These are phyloP conservation scores for Juglanconis sp. DNA, from an alignment of 2,329 filamentous ascomycete species.

Conservation along the genomic window DNA sequence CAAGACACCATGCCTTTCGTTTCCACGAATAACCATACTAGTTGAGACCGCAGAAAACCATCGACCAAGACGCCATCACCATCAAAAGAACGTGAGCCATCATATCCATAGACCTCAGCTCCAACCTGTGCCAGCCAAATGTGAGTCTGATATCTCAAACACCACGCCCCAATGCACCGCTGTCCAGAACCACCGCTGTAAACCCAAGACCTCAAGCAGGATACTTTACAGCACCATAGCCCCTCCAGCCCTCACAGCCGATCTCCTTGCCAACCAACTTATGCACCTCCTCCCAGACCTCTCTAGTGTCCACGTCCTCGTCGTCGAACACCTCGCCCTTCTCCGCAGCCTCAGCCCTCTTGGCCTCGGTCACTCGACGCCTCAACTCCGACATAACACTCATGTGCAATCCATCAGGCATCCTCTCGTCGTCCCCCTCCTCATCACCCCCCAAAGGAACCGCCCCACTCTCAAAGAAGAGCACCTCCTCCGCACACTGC, in stretches of 20 bases:
- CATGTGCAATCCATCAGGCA: slow-evolving; percentile 7
- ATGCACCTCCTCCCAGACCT: slow-evolving; percentile 5
- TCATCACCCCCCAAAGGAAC: not conserved
- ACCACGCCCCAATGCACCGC: not conserved
- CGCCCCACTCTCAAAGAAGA: not conserved
- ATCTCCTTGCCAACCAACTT: slow-evolving; percentile 6
- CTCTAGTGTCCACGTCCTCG: not conserved
- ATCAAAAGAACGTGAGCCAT: not conserved
- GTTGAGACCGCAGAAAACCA: not conserved
- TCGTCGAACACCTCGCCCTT: not conserved
- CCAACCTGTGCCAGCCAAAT: not conserved
- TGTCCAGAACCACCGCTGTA: not conserved
- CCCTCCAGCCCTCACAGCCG: slow-evolving; percentile 9
- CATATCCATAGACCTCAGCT: not conserved
- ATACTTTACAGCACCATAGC: slow-evolving; percentile 5
- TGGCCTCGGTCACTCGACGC: not conserved
- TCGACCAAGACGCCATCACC: not conserved
- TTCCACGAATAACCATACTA: not conserved
- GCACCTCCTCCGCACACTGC: slow-evolving; percentile 1
- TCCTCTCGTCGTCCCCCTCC: not conserved
- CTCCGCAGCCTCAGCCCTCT: not conserved
- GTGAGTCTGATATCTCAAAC: not conserved
- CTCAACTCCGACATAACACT: slow-evolving; percentile 12
- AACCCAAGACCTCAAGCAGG: not conserved
- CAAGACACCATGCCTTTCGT: not conserved